Evolutionary conservation across 306 rosid genomes (phyloP).

Genomic region (Pyrus betulifolia): DNA sequence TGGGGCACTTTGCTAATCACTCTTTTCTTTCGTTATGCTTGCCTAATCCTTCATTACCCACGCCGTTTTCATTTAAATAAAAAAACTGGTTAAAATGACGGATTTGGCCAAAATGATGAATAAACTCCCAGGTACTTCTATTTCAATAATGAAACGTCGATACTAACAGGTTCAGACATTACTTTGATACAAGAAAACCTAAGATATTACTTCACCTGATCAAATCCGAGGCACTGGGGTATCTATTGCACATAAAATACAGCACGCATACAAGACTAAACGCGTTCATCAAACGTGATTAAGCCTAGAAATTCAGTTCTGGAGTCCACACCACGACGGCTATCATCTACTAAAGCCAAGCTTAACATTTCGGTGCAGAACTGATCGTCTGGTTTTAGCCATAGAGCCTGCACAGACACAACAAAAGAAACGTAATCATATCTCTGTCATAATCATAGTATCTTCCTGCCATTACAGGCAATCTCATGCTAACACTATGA

Average conservation of each 20-base stretch:
- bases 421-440: conserved; percentile 16
- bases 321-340: conserved; percentile 40
- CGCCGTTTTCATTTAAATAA: too few species aligned
- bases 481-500: background rate
- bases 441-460: background rate
- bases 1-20: too few species aligned
- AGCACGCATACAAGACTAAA: background rate
- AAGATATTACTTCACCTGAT: background rate
- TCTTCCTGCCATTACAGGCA: background rate
- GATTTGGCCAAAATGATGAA: background rate
- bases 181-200: background rate
- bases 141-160: background rate
- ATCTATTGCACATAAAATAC: conserved; percentile 14
- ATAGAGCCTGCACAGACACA: conserved; percentile 55
- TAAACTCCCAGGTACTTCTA: background rate
- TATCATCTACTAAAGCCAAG: conserved; percentile 65
- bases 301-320: conserved; percentile 27
- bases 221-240: background rate
- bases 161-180: background rate
- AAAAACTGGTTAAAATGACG: too few species aligned
- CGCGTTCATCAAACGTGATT: conserved; percentile 13
- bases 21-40: too few species aligned
- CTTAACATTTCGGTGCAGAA: conserved; percentile 91
- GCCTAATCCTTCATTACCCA: background rate
- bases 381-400: conserved; percentile 84